These are phyloP conservation scores for Phellinidium pouzarii DNA, from an alignment of 1,284 basidiomycete species.

Conservation along the genomic window DNA sequence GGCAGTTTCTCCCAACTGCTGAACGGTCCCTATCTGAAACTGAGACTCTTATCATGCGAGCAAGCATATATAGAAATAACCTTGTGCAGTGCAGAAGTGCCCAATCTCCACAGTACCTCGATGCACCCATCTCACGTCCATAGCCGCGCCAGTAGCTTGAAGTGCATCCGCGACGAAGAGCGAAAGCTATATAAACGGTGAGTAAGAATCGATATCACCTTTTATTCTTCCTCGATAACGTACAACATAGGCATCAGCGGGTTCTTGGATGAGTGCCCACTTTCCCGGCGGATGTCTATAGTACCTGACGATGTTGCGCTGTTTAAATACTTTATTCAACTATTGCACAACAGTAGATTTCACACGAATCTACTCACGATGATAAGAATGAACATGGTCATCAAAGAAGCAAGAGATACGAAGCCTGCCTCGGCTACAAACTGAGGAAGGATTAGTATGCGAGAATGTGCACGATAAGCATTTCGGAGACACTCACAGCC, in stretches of 20 bases:
- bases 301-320: slow-evolving; percentile 28
- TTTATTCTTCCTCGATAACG: background rate
- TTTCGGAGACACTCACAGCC: slow-evolving; percentile 21
- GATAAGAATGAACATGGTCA: slow-evolving; percentile 26
- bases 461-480: background rate
- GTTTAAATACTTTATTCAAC: background rate
- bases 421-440: slow-evolving; percentile 26
- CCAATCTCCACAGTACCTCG: slow-evolving; percentile 30
- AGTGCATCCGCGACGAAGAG: slow-evolving; percentile 32
- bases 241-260: slow-evolving; percentile 34
- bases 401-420: slow-evolving; percentile 26
- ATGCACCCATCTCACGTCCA: slow-evolving; percentile 32
- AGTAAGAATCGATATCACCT: background rate
- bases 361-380: slow-evolving; percentile 21
- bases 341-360: background rate
- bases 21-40: slow-evolving; percentile 28
- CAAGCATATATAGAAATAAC: slow-evolving; percentile 15
- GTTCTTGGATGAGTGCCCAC: slow-evolving; percentile 28
- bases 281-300: slow-evolving; percentile 23
- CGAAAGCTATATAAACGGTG: slow-evolving; percentile 27
- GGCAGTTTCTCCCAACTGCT: slow-evolving; percentile 35
- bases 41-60: background rate
- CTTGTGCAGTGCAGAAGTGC: slow-evolving; percentile 31
- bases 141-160: slow-evolving; percentile 30
- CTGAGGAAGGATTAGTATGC: slow-evolving; percentile 17